These are phyloP conservation scores for Penicillium nucicola DNA, from an alignment of 495 filamentous ascomycete species.

Conservation along the genomic window DNA sequence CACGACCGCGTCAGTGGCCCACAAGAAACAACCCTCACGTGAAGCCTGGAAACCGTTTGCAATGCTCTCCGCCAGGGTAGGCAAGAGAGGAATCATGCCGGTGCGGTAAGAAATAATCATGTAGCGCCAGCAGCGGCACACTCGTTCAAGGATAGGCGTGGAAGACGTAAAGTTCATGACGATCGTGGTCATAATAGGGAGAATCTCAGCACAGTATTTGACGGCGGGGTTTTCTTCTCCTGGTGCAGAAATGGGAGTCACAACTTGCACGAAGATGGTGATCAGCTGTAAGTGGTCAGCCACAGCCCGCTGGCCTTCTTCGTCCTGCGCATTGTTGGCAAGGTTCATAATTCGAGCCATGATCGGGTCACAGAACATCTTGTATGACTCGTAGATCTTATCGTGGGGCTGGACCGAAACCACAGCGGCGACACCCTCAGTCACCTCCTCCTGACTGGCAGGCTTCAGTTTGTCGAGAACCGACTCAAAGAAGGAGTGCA, in stretches of 20 bases:
- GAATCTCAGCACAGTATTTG: constrained; percentile 91
- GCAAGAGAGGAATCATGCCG: constrained; percentile 80
- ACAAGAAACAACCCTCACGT: constrained; percentile 93
- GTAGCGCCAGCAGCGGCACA: constrained; percentile 91
- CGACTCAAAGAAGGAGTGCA: constrained; percentile 88
- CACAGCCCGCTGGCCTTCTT: constrained; percentile 74
- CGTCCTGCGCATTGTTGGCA: constrained; percentile 79
- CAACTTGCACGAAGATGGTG: constrained; percentile 80
- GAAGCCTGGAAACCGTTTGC: constrained; percentile 79
- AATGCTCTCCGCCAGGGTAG: constrained; percentile 80
- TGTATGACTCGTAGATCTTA: constrained; percentile 77
- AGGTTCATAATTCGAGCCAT: constrained; percentile 80
- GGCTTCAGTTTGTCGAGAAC: constrained; percentile 80
- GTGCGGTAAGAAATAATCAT: constrained; percentile 96
- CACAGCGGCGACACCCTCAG: constrained; percentile 89
- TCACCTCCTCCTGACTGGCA: constrained; percentile 89
- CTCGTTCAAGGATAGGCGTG: constrained; percentile 83
- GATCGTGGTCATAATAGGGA: constrained; percentile 80
- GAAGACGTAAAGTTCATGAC: constrained; percentile 80
- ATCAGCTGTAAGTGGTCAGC: constrained; percentile 86
- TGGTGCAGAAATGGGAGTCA: constrained; percentile 72
- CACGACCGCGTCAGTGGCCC: constrained; percentile 92
- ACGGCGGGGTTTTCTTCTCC: constrained; percentile 82
- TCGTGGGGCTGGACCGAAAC: constrained; percentile 79
- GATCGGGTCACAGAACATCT: constrained; percentile 92